A percentile compares a stretch with the other conserved stretches of the same genome.
phyloP scores from a whole-genome alignment of 2,329 filamentous ascomycete species.

The Chrysoporthe deuterocubensis region DNA sequence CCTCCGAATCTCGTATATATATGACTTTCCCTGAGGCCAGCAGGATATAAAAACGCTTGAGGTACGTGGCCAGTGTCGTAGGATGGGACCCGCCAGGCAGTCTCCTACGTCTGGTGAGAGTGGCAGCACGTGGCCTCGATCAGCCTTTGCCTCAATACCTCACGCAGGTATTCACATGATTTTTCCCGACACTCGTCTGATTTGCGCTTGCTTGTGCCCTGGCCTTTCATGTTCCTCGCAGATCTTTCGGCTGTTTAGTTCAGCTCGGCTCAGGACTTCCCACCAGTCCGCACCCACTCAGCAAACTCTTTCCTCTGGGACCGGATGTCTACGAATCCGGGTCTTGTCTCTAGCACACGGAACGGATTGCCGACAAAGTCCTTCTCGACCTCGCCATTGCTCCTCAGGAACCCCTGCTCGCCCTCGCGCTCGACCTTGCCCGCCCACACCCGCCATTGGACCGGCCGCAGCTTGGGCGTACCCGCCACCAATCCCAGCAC shows the following conservation, averaged over 20 bases:
- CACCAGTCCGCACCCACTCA: conserved; percentile 65
- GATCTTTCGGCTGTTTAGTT: not conserved
- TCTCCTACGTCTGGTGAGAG: not conserved
- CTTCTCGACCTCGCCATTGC: conserved; percentile 68
- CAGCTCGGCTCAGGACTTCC: conserved; percentile 22
- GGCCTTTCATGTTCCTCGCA: not conserved
- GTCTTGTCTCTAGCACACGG: conserved; percentile 74
- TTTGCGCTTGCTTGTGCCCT: not conserved
- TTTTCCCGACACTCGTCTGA: not conserved
- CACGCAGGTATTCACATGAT: not conserved
- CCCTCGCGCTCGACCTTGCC: conserved; percentile 83
- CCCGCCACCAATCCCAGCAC: conserved; percentile 80
- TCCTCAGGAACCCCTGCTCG: conserved; percentile 58
- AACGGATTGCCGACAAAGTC: conserved; percentile 80
- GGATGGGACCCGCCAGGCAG: not conserved
- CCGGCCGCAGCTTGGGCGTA: conserved; percentile 79
- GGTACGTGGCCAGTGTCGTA: not conserved
- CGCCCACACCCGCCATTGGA: conserved; percentile 81
- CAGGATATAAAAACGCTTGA: not conserved
- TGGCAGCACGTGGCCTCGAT: no score
- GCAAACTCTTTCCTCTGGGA: conserved; percentile 79
- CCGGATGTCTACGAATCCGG: conserved; percentile 87
- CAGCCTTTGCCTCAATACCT: not conserved
- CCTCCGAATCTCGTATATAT: not conserved
- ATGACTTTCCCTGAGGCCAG: not conserved